Evolutionary conservation across 371 early-diverging fungal genomes (phyloP).

Genomic region (Rhizopus stolonifer): DNA sequence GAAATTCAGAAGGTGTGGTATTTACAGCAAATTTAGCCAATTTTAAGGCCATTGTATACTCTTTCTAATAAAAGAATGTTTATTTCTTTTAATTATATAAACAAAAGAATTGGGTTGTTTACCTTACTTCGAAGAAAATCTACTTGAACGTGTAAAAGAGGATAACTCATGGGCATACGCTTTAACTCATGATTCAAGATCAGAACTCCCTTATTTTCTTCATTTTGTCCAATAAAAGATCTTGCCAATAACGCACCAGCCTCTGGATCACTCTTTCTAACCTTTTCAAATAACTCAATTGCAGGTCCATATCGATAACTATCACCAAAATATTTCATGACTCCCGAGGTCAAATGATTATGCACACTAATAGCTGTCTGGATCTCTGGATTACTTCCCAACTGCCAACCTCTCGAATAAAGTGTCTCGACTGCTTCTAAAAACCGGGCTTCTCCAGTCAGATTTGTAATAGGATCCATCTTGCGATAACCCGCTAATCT

Average conservation of each 20-base stretch:
- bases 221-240: slow-evolving; percentile 76
- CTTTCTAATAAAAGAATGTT: slow-evolving; percentile 45
- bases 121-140: slow-evolving; percentile 84
- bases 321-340: slow-evolving; percentile 84
- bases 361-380: slow-evolving; percentile 85
- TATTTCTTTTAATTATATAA: too few species aligned
- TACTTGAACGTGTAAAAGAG: slow-evolving; percentile 83
- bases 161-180: slow-evolving; percentile 76
- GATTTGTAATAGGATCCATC: slow-evolving; percentile 77
- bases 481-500: slow-evolving; percentile 79
- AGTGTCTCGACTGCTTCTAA: slow-evolving; percentile 79
- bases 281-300: slow-evolving; percentile 75
- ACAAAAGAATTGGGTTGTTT: neutral
- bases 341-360: slow-evolving; percentile 82
- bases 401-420: slow-evolving; percentile 88
- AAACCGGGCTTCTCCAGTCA: slow-evolving; percentile 74
- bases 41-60: slow-evolving; percentile 75
- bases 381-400: slow-evolving; percentile 90
- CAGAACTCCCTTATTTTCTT: slow-evolving; percentile 88
- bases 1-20: slow-evolving; percentile 91
- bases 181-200: slow-evolving; percentile 82
- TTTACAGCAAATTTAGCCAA: slow-evolving; percentile 91
- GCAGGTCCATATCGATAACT: slow-evolving; percentile 78
- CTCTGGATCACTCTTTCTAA: slow-evolving; percentile 84
- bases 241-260: slow-evolving; percentile 85